Base-by-base conservation (phyloP, 495 filamentous ascomycete species). In the Lasiosphaeria ovina region DNA sequence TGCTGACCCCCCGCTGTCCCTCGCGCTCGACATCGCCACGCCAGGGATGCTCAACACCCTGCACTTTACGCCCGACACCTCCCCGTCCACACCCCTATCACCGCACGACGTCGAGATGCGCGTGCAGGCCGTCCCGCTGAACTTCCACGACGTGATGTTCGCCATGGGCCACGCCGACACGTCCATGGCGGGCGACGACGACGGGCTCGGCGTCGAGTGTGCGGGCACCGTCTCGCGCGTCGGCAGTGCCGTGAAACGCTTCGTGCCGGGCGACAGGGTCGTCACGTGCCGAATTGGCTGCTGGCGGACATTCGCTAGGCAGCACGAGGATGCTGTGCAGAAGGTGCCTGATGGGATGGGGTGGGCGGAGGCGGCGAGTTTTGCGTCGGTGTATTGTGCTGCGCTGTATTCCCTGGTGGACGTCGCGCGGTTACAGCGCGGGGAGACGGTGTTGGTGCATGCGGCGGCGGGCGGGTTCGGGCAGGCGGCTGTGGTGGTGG, bases 391-490 rank as follows among this genome's bases (percentile, higher is more conserved):
- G 68, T 82, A 3, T 83, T 32, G 12, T 14, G 36, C 53, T 72
- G 17, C 58, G 69, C 52, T 69, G 72, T 53, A 69, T 69, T 71
- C 78, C 0, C 40, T 78, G 3, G 11, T 68, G 35, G 9, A 60
- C 2, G 12, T 55, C 24, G 75, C 69, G 11, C 62, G 69, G 33
- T 62, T 77, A 14, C 34, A 68, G 54, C 62, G 69, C 16, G 79
- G 67, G 3, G 80, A 87, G 60, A 77, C 68, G 4, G 71, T 85
- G 3, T 69, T 87, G 44, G 82, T 86, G 34, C 80, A 85, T 58
- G 72, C 72, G 2, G 84, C 77, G 33, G 69, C 79, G 4, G 79
- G 81, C 42, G 77, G 70, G 9, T 3, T 55, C 3, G 84, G 83
- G 33, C 80, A 83, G 57, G 80, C 77, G 31, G 74, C 81, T 0